Conservation (phyloP, 2,329 filamentous ascomycete species). For the Stemphylium vesicarium region DNA sequence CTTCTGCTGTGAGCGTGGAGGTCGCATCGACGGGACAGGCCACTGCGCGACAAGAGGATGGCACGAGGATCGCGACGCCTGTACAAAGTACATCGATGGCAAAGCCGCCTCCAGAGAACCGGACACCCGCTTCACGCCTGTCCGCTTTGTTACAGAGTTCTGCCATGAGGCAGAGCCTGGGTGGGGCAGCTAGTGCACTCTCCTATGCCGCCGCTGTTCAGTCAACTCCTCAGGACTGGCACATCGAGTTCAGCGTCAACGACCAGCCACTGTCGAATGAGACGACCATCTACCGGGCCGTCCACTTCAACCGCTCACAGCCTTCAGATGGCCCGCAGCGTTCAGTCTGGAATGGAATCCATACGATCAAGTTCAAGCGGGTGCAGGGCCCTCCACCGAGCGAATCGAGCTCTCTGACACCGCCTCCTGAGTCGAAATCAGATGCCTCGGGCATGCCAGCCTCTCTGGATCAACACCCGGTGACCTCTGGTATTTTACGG, state of each 20-base stretch:
- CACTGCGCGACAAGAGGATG: slow-evolving; percentile 89
- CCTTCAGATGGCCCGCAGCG: slow-evolving; percentile 71
- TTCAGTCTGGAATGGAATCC: slow-evolving; percentile 87
- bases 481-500: slow-evolving; percentile 84
- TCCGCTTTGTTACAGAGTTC: slow-evolving; percentile 42
- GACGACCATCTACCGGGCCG: slow-evolving; percentile 93
- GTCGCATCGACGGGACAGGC: slow-evolving; percentile 85
- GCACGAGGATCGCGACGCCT: slow-evolving; percentile 83
- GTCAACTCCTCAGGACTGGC: slow-evolving; percentile 87
- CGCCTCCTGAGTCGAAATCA: slow-evolving; percentile 58
- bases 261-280: slow-evolving; percentile 85
- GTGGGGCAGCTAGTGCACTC: slow-evolving; percentile 61
- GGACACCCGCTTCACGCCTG: slow-evolving; percentile 39
- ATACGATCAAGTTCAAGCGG: slow-evolving; percentile 89
- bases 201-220: slow-evolving; percentile 87
- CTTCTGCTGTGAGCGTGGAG: slow-evolving; percentile 89
- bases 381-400: slow-evolving; percentile 81
- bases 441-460: slow-evolving; percentile 71
- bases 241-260: slow-evolving; percentile 92
- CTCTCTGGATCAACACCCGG: slow-evolving; percentile 82
- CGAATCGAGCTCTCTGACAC: slow-evolving; percentile 69
- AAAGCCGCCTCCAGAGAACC: slow-evolving; percentile 36
- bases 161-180: slow-evolving; percentile 40
- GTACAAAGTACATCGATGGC: slow-evolving; percentile 60
- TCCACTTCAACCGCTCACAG: slow-evolving; percentile 72